phyloP scores from a whole-genome alignment of 2,329 filamentous ascomycete species.

The Pleomassaria siparia region DNA sequence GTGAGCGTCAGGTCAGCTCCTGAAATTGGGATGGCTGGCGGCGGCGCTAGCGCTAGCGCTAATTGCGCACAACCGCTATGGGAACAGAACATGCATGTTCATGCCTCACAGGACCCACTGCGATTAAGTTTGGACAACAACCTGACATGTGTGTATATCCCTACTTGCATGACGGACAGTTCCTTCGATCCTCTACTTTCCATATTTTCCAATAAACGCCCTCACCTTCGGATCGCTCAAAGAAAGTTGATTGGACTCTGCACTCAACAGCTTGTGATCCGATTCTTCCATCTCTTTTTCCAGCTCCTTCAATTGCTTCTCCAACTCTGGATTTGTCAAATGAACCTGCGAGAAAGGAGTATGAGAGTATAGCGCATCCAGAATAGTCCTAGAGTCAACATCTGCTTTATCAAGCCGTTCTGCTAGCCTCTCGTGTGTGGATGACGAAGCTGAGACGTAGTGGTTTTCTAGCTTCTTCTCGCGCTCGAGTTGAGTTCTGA shows the following conservation, averaged over 20 bases:
- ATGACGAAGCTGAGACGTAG: constrained; percentile 31
- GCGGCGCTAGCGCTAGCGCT: no score
- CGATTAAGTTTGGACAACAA: no score
- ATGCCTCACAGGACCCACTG: no score
- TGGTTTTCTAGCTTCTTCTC: constrained; percentile 39
- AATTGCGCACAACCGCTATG: no score
- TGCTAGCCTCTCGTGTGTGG: constrained; percentile 36
- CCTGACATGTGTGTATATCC: no score
- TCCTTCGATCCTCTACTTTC: constrained; percentile 12
- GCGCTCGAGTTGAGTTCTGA: constrained; percentile 33
- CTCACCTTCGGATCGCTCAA: constrained; percentile 33
- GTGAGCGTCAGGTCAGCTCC: constrained; percentile 20
- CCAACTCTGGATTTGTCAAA: constrained; percentile 26
- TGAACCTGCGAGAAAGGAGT: constrained; percentile 32
- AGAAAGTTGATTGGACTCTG: constrained; percentile 34
- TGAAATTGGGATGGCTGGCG: constrained; percentile 17
- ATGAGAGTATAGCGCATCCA: constrained; percentile 43
- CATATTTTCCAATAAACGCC: constrained; percentile 37
- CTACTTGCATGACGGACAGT: background rate
- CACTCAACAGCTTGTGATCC: constrained; percentile 42
- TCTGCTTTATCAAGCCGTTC: constrained; percentile 42
- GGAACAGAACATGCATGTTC: no score
- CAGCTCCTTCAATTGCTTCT: constrained; percentile 37
- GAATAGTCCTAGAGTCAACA: constrained; percentile 38
- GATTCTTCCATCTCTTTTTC: constrained; percentile 42